These are phyloP conservation scores for Eucalyptus pauciflora DNA, from an alignment of 345 rosid genomes.

Conservation along the genomic window DNA sequence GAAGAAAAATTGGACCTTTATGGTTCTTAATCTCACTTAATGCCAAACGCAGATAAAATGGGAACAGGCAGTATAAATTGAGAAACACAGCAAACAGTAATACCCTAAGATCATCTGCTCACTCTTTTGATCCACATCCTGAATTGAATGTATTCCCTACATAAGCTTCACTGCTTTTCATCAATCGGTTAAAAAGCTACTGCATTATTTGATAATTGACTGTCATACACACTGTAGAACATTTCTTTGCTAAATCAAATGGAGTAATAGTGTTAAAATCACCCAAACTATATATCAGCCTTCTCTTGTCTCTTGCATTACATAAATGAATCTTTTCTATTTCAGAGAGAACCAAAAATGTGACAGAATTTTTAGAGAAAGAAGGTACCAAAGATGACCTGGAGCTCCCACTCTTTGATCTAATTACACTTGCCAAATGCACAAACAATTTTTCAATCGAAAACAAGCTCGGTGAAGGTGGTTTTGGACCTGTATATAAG, in stretches of 20 bases:
- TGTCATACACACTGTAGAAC: not conserved
- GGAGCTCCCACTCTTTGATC: not conserved
- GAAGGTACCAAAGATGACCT: not conserved
- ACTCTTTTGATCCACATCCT: not conserved
- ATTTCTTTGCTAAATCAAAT: not conserved
- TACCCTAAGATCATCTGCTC: not conserved
- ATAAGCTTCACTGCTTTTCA: not conserved
- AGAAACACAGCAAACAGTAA: not conserved
- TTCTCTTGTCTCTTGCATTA: not conserved
- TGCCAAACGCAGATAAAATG: not conserved
- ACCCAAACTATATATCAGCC: not conserved
- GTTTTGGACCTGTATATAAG: constrained; percentile 17
- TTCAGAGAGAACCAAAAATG: not conserved
- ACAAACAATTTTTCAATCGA: constrained; percentile 6
- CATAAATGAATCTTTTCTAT: not conserved
- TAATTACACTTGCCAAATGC: not conserved
- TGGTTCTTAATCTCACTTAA: not conserved
- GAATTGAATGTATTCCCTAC: not conserved
- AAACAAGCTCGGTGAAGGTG: constrained; percentile 27
- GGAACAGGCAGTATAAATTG: not conserved
- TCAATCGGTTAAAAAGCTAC: not conserved
- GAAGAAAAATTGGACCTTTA: not conserved
- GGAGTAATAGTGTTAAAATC: not conserved
- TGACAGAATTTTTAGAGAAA: not conserved
- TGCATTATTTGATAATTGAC: not conserved